Evolutionary conservation across 371 early-diverging fungal species (phyloP).

Genomic region (Apophysomyces elegans): DNA sequence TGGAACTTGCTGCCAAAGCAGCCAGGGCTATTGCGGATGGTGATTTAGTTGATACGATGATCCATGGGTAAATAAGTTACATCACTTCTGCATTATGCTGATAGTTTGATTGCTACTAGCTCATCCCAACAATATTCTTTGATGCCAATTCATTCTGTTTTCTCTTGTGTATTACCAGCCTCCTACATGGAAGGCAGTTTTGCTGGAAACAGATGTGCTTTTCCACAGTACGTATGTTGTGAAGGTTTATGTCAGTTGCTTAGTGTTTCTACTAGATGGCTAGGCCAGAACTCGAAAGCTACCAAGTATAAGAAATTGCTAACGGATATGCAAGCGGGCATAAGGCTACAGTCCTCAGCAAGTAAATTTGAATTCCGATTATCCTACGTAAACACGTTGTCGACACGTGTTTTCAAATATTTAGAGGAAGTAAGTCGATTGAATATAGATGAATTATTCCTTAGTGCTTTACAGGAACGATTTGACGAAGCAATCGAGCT

Average conservation of each 20-base stretch:
- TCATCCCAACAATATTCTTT: constrained; percentile 88
- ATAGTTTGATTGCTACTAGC: constrained; percentile 21
- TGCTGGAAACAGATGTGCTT: constrained; percentile 35
- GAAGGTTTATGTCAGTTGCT: background rate
- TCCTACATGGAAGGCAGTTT: constrained; percentile 73
- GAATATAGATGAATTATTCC: constrained; percentile 15
- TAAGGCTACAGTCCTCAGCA: constrained; percentile 80
- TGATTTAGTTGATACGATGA: constrained; percentile 84
- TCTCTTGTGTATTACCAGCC: constrained; percentile 90
- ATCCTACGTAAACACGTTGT: constrained; percentile 81
- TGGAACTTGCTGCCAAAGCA: constrained; percentile 77
- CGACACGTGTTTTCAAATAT: constrained; percentile 66
- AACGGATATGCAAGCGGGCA: constrained; percentile 83
- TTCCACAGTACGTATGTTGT: constrained; percentile 48
- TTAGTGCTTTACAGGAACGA: constrained; percentile 49
- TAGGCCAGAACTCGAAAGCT: constrained; percentile 94
- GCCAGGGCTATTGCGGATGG: constrained; percentile 91
- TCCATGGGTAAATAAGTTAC: constrained; percentile 68
- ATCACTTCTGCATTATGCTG: constrained; percentile 5
- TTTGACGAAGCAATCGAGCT: constrained; percentile 74
- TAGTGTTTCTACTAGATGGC: constrained; percentile 61
- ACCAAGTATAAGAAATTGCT: constrained; percentile 75
- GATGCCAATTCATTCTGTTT: constrained; percentile 90
- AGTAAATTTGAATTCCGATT: constrained; percentile 87
- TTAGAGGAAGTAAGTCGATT: constrained; percentile 54